These are phyloP conservation scores for Talaromyces islandicus DNA, from an alignment of 2,329 filamentous ascomycete genomes.

Conservation along the genomic window DNA sequence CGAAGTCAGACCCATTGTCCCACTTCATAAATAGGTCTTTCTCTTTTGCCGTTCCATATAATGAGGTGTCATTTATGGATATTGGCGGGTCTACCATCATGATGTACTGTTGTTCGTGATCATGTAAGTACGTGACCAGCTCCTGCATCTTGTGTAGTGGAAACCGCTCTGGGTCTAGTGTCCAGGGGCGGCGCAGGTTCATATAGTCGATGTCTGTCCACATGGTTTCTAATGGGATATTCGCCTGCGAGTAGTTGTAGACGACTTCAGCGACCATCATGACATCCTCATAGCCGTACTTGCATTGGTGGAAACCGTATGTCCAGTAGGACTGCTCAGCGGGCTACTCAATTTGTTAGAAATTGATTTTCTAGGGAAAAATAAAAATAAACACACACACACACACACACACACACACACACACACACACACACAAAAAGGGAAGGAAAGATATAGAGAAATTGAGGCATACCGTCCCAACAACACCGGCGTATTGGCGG, in stretches of 20 bases:
- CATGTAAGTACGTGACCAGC: conserved; percentile 61
- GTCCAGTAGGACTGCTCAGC: conserved; percentile 77
- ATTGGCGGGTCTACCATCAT: conserved; percentile 66
- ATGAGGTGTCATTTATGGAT: conserved; percentile 16
- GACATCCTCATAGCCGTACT: conserved; percentile 55
- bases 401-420: too few relatives aligned
- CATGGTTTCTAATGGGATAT: conserved; percentile 40
- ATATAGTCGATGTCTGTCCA: conserved; percentile 44
- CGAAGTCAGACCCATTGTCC: conserved; percentile 49
- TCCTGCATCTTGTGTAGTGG: conserved; percentile 51
- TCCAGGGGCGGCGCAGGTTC: conserved; percentile 32
- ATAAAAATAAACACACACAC: not conserved
- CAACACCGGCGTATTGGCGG: conserved; percentile 54
- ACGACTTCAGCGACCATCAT: conserved; percentile 39
- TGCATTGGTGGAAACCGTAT: conserved; percentile 61
- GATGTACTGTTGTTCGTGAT: conserved; percentile 62
- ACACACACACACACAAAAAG: too few relatives aligned
- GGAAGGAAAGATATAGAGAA: too few relatives aligned
- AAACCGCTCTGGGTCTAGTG: conserved; percentile 33
- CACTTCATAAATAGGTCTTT: conserved; percentile 48
- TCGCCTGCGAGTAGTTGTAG: conserved; percentile 36
- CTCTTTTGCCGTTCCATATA: conserved; percentile 58
- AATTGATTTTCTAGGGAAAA: not conserved
- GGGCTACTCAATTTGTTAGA: conserved; percentile 34
- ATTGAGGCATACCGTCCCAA: conserved; percentile 28